A percentile compares a stretch with the other conserved stretches of the same genome.
phyloP scores from a whole-genome alignment of 2,329 filamentous ascomycete species.

The Furcasterigmium sp. region DNA sequence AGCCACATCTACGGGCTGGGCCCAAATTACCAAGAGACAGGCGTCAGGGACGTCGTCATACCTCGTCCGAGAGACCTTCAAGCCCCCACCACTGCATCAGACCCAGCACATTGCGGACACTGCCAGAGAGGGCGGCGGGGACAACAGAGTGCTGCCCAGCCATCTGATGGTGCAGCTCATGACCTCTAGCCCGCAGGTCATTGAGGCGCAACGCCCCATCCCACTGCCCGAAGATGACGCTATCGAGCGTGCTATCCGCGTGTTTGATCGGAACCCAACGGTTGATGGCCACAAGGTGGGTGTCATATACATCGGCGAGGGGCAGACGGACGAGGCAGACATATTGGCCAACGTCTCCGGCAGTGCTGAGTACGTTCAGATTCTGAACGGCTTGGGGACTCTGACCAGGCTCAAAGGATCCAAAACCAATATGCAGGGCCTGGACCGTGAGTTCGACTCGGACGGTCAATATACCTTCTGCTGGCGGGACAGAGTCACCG shows the following conservation, averaged over 20 bases:
- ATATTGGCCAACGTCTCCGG: conserved; percentile 85
- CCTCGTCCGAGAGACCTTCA: conserved; percentile 54
- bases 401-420: conserved; percentile 76
- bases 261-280: conserved; percentile 82
- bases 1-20: conserved; percentile 59
- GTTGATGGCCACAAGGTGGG: conserved; percentile 95
- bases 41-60: conserved; percentile 62
- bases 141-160: conserved; percentile 63
- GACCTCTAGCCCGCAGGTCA: conserved; percentile 54
- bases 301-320: conserved; percentile 86
- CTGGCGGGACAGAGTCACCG: conserved; percentile 91
- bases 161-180: conserved; percentile 67
- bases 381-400: conserved; percentile 76
- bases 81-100: conserved; percentile 53
- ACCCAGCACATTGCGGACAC: conserved; percentile 40
- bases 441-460: conserved; percentile 70
- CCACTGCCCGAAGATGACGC: conserved; percentile 67
- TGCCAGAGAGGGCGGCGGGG: conserved; percentile 46
- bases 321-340: conserved; percentile 75
- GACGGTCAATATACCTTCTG: conserved; percentile 89
- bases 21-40: conserved; percentile 66
- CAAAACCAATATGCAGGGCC: conserved; percentile 86
- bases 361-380: conserved; percentile 81
- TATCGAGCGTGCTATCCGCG: conserved; percentile 66
- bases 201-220: conserved; percentile 62